These are phyloP conservation scores for Proteromonas lacertae DNA, from an alignment of 352 stramenopile species.

Conservation along the genomic window DNA sequence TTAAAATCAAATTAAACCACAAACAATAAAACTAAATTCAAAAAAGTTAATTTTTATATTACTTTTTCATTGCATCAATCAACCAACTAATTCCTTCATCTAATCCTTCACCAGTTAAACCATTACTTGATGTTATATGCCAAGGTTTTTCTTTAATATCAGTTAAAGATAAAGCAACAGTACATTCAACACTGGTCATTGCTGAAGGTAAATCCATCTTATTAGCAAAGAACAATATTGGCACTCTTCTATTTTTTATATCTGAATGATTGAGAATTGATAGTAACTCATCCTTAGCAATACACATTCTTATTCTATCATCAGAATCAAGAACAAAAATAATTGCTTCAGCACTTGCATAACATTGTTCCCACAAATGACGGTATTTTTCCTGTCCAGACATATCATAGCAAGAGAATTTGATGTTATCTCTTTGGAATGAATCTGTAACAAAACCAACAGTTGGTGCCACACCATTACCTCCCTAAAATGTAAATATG, in stretches of 20 bases:
- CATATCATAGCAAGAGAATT: conserved; percentile 59
- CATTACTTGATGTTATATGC: conserved; percentile 41
- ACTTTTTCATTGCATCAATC: conserved; percentile 24
- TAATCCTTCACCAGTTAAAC: conserved; percentile 24
- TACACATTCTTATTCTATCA: conserved; percentile 29
- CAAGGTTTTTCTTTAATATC: conserved; percentile 33
- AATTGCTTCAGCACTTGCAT: conserved; percentile 15
- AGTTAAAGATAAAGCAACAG: conserved; percentile 30
- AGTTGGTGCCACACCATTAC: conserved; percentile 40
- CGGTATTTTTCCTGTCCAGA: conserved; percentile 16
- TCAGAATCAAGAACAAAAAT: conserved; percentile 53
- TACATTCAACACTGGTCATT: conserved; percentile 33
- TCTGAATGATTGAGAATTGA: conserved; percentile 35
- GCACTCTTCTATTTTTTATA: conserved; percentile 21
- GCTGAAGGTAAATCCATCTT: conserved; percentile 35
- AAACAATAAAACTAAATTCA: background rate
- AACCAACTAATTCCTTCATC: conserved; percentile 39
- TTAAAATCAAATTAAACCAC: too few species aligned
- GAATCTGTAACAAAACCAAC: conserved; percentile 50
- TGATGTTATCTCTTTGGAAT: conserved; percentile 48
- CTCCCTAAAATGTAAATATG: too few species aligned
- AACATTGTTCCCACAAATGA: conserved; percentile 14
- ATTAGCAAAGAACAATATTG: conserved; percentile 44
- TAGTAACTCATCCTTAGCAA: conserved; percentile 31
- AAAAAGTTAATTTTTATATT: background rate